Percentiles rank a stretch among this genome's conserved stretches.
Conservation (phyloP, 2,329 filamentous ascomycete species). For the Zalaria sp. region DNA sequence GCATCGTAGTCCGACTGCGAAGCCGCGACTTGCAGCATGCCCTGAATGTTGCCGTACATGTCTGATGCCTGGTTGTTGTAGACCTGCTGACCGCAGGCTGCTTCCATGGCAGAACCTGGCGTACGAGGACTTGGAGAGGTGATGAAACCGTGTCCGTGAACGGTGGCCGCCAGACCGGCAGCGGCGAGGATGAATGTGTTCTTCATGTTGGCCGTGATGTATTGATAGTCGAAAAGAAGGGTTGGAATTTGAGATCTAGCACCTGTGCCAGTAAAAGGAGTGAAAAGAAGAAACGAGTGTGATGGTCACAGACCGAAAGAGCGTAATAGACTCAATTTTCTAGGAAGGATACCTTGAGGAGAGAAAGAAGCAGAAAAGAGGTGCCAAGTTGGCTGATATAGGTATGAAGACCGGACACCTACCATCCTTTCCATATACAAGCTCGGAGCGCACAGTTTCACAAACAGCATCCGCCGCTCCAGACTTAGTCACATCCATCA, state of each 20-base stretch:
- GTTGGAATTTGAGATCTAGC: constrained; percentile 5
- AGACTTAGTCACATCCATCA: too few species aligned
- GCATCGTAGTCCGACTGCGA: constrained; percentile 35
- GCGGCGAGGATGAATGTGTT: constrained; percentile 24
- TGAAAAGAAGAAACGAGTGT: constrained; percentile 10
- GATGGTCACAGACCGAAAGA: constrained; percentile 18
- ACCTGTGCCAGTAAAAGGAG: constrained; percentile 11
- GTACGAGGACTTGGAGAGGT: constrained; percentile 32
- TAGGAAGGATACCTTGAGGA: constrained; percentile 1
- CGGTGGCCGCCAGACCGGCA: constrained; percentile 30
- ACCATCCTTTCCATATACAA: too few species aligned
- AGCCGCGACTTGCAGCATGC: constrained; percentile 34
- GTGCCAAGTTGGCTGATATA: too few species aligned
- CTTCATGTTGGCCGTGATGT: constrained; percentile 14
- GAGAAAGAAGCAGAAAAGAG: background rate
- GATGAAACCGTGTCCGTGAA: constrained; percentile 41
- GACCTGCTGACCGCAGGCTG: constrained; percentile 41
- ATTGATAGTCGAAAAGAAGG: constrained; percentile 2
- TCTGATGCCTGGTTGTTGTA: constrained; percentile 38
- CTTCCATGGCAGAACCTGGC: constrained; percentile 36
- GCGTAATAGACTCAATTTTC: constrained; percentile 3
- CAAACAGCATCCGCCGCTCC: too few species aligned
- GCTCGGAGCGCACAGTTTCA: too few species aligned
- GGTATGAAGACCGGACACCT: too few species aligned
- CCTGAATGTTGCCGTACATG: constrained; percentile 44